phyloP scores from a whole-genome alignment of 2,329 filamentous ascomycete species.

The Exserohilum rostratum region DNA sequence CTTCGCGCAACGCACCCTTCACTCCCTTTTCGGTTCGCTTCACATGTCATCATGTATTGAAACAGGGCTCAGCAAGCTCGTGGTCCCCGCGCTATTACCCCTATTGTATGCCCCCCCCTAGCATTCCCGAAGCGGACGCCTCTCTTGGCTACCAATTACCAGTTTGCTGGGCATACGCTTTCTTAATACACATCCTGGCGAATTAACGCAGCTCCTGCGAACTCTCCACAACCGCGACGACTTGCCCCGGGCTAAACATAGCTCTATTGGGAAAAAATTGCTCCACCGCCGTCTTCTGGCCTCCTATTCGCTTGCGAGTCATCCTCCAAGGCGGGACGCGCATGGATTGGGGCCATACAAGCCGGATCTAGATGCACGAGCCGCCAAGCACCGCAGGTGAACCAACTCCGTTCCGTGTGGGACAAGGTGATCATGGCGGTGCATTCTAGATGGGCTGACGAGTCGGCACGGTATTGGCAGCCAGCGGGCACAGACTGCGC shows the following conservation, averaged over 20 bases:
- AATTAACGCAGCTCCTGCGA: constrained; percentile 44
- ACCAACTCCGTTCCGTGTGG: constrained; percentile 32
- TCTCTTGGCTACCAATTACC: constrained; percentile 51
- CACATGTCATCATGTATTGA: too few relatives aligned
- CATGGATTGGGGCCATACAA: constrained; percentile 38
- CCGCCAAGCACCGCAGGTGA: constrained; percentile 40
- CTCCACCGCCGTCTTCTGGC: constrained; percentile 31
- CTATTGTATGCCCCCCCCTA: constrained; percentile 42
- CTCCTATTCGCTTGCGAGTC: constrained; percentile 45
- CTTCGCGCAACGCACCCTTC: too few relatives aligned
- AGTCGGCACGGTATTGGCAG: constrained; percentile 59
- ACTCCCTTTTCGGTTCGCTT: too few relatives aligned
- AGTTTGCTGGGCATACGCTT: constrained; percentile 35
- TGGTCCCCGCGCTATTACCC: too few relatives aligned
- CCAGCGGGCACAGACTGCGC: constrained; percentile 55
- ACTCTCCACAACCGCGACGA: constrained; percentile 59
- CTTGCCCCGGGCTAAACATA: constrained; percentile 56
- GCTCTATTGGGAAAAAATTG: constrained; percentile 57
- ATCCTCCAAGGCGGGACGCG: constrained; percentile 38
- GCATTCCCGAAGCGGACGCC: constrained; percentile 52
- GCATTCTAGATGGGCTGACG: constrained; percentile 43
- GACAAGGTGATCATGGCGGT: constrained; percentile 42
- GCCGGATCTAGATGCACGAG: constrained; percentile 37
- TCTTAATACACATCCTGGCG: constrained; percentile 49
- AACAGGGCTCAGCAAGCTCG: too few relatives aligned